Percentiles rank a stretch among this genome's conserved stretches.
Conservation (phyloP, 1,284 basidiomycete species). For the Mrakiaceae sp. region DNA sequence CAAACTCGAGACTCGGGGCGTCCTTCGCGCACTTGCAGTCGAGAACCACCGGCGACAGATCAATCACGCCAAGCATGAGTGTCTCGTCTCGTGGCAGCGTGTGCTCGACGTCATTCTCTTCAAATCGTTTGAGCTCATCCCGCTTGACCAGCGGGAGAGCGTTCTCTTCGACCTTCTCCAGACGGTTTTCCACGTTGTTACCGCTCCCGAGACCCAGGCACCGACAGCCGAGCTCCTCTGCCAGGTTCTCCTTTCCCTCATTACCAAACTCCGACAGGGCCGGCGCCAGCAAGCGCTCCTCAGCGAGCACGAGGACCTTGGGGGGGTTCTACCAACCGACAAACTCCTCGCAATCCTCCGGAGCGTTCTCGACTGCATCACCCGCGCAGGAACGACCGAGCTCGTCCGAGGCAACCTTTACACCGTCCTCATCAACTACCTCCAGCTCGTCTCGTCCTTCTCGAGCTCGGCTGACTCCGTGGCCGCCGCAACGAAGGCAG, state of each 20-base stretch:
- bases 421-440: constrained; percentile 75
- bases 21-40: constrained; percentile 66
- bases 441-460: constrained; percentile 47
- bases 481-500: too few species aligned
- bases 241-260: constrained; percentile 65
- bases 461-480: background rate
- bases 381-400: constrained; percentile 68
- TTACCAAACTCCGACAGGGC: constrained; percentile 74
- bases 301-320: constrained; percentile 43
- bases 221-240: constrained; percentile 67
- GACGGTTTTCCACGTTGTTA: constrained; percentile 43
- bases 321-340: constrained; percentile 63
- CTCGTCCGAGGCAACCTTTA: constrained; percentile 95
- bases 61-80: constrained; percentile 52
- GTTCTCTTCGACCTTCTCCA: constrained; percentile 80
- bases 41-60: constrained; percentile 81
- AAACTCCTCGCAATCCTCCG: constrained; percentile 65
- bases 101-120: constrained; percentile 69
- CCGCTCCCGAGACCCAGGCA: constrained; percentile 49
- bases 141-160: constrained; percentile 65
- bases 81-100: constrained; percentile 71
- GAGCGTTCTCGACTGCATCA: constrained; percentile 61
- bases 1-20: constrained; percentile 56
- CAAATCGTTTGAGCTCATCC: constrained; percentile 69
- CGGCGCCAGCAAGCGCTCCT: constrained; percentile 53